Base-by-base conservation (phyloP, 208 protist species). In the Acanthamoeba lugdunensis region DNA sequence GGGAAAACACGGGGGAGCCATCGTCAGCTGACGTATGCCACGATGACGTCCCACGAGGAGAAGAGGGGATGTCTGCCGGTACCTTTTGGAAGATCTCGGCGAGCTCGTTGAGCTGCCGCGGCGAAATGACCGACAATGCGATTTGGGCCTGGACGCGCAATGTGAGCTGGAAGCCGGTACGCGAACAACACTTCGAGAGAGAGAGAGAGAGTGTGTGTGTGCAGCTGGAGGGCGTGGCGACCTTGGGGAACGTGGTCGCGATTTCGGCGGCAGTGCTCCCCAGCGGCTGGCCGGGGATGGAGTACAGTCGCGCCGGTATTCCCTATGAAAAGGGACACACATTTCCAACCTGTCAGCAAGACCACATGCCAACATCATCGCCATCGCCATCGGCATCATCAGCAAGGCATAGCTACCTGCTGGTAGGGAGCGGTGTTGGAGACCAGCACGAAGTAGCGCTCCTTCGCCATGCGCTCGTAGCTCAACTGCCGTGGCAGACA, bases 31-130 rank as follows among this genome's bases (percentile, higher is more conserved):
- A 41, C 37, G 37, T 41, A 41, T 41, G 37, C 37, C 37, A 41
- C 37, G 37, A 41, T 4, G 21, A n/a, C 16, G 21, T 69, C 25
- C 9, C 0, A 30, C 63, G n/a, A 69, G 63, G 63, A 69, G 21
- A n/a, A 69, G 63, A 18, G n/a, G 63, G 63, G 21, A 69, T 8
- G 50, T 54, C 50, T 9, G 14, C 50, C 13, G 13, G 30, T 23
- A 85, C 77, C 79, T 65, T 88, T 2, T 88, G 79, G 79, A 45
- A 88, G 54, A 88, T 58, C 4, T 88, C 79, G 6, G 48, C 4
- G 14, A 88, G 79, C 79, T 88, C 79, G 28, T 63, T 88, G 79
- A 88, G 45, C 52, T 88, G 79, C 18, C 79, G 79, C 48, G 79
- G 79, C n/a, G 48, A n/a, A n/a, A 88, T 63, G n/a, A 88, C 79